These are phyloP conservation scores for Cicer bijugum DNA, from an alignment of 306 rosid genomes.

Conservation along the genomic window DNA sequence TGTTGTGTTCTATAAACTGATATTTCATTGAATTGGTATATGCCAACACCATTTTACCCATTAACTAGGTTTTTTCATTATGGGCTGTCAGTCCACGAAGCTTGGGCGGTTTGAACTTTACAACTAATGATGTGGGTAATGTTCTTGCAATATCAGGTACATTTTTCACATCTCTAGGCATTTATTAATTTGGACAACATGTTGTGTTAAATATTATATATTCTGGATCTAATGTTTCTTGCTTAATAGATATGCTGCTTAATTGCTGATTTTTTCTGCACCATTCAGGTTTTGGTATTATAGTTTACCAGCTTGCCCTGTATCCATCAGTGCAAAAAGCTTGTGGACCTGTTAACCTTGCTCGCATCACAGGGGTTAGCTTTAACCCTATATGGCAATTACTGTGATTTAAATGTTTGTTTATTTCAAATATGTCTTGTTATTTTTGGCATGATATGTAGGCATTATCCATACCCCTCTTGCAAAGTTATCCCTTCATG, in stretches of 20 bases:
- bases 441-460: conserved; percentile 8
- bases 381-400: conserved; percentile 10
- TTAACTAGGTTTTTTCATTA: conserved; percentile 67
- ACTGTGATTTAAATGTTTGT: not conserved
- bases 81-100: conserved; percentile 75
- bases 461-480: conserved; percentile 46
- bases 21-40: too few species aligned
- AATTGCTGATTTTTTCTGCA: not conserved
- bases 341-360: conserved; percentile 54
- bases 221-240: too few species aligned
- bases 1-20: too few species aligned
- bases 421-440: not conserved
- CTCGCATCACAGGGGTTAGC: conserved; percentile 65
- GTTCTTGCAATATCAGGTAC: conserved; percentile 72
- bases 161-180: not conserved
- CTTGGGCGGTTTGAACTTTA: conserved; percentile 66
- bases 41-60: too few species aligned
- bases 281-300: conserved; percentile 58
- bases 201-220: too few species aligned
- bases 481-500: conserved; percentile 19
- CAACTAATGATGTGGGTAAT: conserved; percentile 53
- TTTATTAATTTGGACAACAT: too few species aligned
- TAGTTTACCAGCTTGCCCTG: conserved; percentile 57
- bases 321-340: conserved; percentile 57
- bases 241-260: not conserved